Percentiles rank a stretch among this genome's conserved stretches.
Conservation (phyloP, 2,329 filamentous ascomycete genomes). For the Alternaria hordeiaustralica region DNA sequence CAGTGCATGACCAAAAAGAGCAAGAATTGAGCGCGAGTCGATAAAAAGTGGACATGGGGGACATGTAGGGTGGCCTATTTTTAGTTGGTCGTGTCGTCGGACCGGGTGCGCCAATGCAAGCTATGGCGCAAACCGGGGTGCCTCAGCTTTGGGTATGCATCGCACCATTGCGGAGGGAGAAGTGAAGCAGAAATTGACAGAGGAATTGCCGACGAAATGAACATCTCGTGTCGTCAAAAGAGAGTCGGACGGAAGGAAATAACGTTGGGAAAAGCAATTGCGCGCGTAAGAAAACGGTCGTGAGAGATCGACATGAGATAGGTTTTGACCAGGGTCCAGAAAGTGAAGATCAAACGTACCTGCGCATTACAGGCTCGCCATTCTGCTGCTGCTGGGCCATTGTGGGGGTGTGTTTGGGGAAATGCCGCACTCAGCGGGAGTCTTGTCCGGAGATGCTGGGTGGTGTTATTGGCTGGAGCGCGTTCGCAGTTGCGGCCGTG, state of each 20-base stretch:
- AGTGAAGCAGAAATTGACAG: not conserved
- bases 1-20: conserved; percentile 20
- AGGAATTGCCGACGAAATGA: not conserved
- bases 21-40: conserved; percentile 35
- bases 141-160: conserved; percentile 34
- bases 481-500: not conserved
- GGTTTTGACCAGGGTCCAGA: conserved; percentile 6
- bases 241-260: not conserved
- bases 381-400: conserved; percentile 50
- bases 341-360: conserved; percentile 56
- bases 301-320: not conserved
- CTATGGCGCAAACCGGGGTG: conserved; percentile 42
- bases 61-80: conserved; percentile 43
- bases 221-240: not conserved
- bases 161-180: conserved; percentile 10
- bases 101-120: conserved; percentile 49
- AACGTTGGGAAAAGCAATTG: not conserved
- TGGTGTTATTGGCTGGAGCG: not conserved
- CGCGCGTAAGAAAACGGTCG: not conserved
- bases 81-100: conserved; percentile 43
- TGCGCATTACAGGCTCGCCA: conserved; percentile 67
- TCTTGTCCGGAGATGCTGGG: not conserved
- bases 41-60: conserved; percentile 44
- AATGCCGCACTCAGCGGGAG: conserved; percentile 5
- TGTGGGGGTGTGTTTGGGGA: conserved; percentile 11